A percentile compares a stretch with the other conserved stretches of the same genome.
Conservation (phyloP, 257 asterid genomes). For the Buddleja alternifolia region DNA sequence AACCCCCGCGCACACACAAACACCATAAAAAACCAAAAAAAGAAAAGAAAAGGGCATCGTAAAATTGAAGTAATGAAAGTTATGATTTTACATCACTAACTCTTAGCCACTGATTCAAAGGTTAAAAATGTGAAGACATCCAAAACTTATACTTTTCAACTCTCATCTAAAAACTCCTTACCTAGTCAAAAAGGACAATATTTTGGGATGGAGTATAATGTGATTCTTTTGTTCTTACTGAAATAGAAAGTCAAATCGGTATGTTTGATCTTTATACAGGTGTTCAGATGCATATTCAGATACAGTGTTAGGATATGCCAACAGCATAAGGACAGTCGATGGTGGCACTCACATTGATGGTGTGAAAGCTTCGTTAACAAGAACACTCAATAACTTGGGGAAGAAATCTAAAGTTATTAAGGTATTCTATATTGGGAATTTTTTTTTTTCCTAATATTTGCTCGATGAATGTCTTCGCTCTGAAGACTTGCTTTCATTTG, state of each 20-base stretch:
- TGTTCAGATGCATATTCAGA: constrained; percentile 95
- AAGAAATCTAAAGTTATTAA: constrained; percentile 88
- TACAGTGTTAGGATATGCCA: constrained; percentile 90
- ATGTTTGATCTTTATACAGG: constrained; percentile 51
- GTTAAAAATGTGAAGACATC: too few relatives aligned
- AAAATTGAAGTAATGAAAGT: too few relatives aligned
- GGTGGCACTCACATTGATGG: constrained; percentile 99
- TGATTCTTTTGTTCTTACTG: constrained; percentile 9
- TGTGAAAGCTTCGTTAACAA: constrained; percentile 83
- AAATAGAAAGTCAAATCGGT: constrained; percentile 17
- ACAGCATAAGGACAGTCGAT: constrained; percentile 94
- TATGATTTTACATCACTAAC: too few relatives aligned
- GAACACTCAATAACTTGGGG: constrained; percentile 85
- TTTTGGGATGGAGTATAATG: too few relatives aligned
- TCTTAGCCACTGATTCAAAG: too few relatives aligned
- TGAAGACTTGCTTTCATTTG: constrained; percentile 27
- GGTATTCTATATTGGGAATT: constrained; percentile 41
- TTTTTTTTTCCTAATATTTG: constrained; percentile 8
- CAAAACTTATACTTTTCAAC: too few relatives aligned
- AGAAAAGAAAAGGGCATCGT: too few relatives aligned
- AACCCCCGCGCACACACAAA: too few relatives aligned
- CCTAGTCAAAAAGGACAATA: too few relatives aligned
- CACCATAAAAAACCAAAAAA: too few relatives aligned
- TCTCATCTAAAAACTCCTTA: too few relatives aligned
- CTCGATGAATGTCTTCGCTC: constrained; percentile 15